Evolutionary conservation across 805 yeast genomes (phyloP).

Genomic region (Isabelozyma rhagii): DNA sequence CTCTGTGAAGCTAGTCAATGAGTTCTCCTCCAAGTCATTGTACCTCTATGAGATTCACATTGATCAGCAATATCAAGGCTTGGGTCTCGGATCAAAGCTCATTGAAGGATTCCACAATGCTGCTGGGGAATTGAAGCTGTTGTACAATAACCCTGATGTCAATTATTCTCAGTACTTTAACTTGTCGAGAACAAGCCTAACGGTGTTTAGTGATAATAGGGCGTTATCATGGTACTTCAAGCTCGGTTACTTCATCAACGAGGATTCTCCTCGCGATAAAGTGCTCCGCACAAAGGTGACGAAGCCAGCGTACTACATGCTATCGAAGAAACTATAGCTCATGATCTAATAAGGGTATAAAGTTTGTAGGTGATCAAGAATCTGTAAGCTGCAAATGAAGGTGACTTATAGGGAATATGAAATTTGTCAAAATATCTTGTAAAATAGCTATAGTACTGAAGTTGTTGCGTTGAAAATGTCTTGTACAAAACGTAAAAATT

Average conservation of each 20-base stretch:
- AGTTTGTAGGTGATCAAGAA: no score
- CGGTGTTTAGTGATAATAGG: slow-evolving; percentile 49
- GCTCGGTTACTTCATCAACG: slow-evolving; percentile 35
- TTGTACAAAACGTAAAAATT: no score
- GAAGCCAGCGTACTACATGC: slow-evolving; percentile 26
- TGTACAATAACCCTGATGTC: background rate
- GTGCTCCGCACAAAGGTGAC: slow-evolving; percentile 30
- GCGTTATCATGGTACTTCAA: slow-evolving; percentile 45
- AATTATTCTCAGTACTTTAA: slow-evolving; percentile 4
- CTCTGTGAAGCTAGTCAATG: slow-evolving; percentile 44
- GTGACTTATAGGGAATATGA: no score
- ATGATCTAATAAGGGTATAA: no score
- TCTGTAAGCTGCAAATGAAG: no score
- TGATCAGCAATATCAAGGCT: slow-evolving; percentile 25
- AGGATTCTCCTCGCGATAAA: slow-evolving; percentile 45
- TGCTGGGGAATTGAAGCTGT: slow-evolving; percentile 11
- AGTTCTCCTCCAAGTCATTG: slow-evolving; percentile 35
- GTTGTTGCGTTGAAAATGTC: no score
- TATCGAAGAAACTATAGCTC: background rate
- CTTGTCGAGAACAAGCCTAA: slow-evolving; percentile 34
- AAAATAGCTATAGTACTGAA: background rate
- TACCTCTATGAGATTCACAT: slow-evolving; percentile 61
- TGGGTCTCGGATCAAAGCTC: slow-evolving; percentile 37
- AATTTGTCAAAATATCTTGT: no score
- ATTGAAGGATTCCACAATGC: slow-evolving; percentile 33